A percentile compares a stretch with the other conserved stretches of the same genome.
phyloP scores from a whole-genome alignment of 306 rosid species.

The Hippophae tibetana region DNA sequence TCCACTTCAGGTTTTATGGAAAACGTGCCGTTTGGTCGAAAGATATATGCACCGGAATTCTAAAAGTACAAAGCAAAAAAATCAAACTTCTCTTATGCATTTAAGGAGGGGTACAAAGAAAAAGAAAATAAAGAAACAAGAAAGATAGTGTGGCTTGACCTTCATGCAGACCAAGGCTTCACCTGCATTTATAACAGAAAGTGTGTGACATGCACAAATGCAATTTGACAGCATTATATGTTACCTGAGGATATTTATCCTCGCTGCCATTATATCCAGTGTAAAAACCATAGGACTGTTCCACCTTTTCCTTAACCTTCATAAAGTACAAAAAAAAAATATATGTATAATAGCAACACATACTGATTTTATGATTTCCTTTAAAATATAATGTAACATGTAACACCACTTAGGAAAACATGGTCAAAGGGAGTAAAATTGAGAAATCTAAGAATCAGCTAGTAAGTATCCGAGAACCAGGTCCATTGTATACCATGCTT shows the following conservation, averaged over 20 bases:
- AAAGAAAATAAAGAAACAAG: too few species aligned
- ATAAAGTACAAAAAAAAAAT: slow-evolving; percentile 10
- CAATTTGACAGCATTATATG: neutral
- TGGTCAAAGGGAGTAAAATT: neutral
- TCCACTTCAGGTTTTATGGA: slow-evolving; percentile 29
- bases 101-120: too few species aligned
- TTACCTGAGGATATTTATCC: slow-evolving; percentile 42
- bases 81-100: neutral
- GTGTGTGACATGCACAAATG: neutral
- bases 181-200: neutral
- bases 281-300: slow-evolving; percentile 40
- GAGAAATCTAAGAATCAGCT: slow-evolving; percentile 6
- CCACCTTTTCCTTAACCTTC: slow-evolving; percentile 36
- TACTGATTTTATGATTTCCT: too few species aligned
- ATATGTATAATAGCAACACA: neutral
- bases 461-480: slow-evolving; percentile 1
- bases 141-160: neutral
- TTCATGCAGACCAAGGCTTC: slow-evolving; percentile 1
- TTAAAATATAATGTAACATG: too few species aligned
- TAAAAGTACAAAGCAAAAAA: slow-evolving; percentile 7
- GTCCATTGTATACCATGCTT: slow-evolving; percentile 30
- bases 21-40: slow-evolving; percentile 49
- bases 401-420: neutral
- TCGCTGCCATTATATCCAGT: slow-evolving; percentile 32
- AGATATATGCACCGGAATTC: slow-evolving; percentile 48